These are phyloP conservation scores for Heliocybe sulcata DNA, from an alignment of 1,284 basidiomycete species.

Conservation along the genomic window DNA sequence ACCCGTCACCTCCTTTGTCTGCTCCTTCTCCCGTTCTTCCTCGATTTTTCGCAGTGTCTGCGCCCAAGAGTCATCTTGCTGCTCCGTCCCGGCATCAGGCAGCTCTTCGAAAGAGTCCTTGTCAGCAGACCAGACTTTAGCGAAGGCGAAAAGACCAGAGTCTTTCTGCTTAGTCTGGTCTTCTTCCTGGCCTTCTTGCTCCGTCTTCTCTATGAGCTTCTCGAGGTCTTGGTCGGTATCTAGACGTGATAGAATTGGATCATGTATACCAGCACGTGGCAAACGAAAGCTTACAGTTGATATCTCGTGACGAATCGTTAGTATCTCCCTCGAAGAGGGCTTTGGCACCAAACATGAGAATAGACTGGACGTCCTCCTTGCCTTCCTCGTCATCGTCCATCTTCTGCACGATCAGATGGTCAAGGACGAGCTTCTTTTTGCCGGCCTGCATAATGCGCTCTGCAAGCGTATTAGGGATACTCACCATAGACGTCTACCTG, in stretches of 20 bases:
- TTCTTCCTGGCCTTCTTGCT: slow-evolving; percentile 59
- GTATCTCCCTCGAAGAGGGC: slow-evolving; percentile 63
- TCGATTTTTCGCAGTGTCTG: slow-evolving; percentile 61
- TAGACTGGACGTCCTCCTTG: slow-evolving; percentile 70
- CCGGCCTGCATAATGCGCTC: slow-evolving; percentile 84
- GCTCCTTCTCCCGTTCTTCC: slow-evolving; percentile 36
- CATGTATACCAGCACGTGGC: background rate
- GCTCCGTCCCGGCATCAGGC: slow-evolving; percentile 35
- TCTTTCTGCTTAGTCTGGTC: slow-evolving; percentile 34
- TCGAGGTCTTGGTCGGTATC: slow-evolving; percentile 78
- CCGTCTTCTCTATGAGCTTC: slow-evolving; percentile 77
- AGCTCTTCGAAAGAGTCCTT: slow-evolving; percentile 65
- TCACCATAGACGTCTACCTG: background rate
- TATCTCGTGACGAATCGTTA: slow-evolving; percentile 48
- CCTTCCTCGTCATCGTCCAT: slow-evolving; percentile 78
- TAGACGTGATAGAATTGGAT: slow-evolving; percentile 19
- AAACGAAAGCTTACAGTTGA: slow-evolving; percentile 48
- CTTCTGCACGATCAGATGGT: slow-evolving; percentile 90
- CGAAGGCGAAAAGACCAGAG: slow-evolving; percentile 64
- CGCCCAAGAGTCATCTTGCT: slow-evolving; percentile 71
- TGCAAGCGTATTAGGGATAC: slow-evolving; percentile 22
- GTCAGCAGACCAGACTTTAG: slow-evolving; percentile 82
- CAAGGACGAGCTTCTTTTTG: slow-evolving; percentile 86
- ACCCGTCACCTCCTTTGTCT: slow-evolving; percentile 48
- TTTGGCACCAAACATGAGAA: slow-evolving; percentile 79